Base-by-base conservation (phyloP, 345 rosid species). In the Lepidium africanum region DNA sequence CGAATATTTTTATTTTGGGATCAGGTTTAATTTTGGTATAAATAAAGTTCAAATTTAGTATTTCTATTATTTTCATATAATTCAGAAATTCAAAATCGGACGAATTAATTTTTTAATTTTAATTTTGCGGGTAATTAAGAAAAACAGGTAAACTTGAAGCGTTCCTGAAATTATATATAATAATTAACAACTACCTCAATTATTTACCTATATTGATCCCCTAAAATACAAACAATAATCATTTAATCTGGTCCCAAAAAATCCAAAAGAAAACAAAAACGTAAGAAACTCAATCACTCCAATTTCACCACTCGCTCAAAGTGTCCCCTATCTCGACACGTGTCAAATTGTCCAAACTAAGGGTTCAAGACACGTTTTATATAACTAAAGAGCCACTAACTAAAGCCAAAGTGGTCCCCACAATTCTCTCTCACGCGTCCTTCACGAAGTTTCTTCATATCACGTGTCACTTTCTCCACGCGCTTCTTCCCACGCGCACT, bases 401-500 rank as follows among this genome's bases (percentile, higher is more conserved):
- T 30, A 62, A 41, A 46, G 41, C 9, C 15, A 53, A 35, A 23
- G 63, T 67, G 63, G 73, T 15, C 67, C 77, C 72, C 73, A 66
- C 59, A 5, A 0, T 27, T 27, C 32, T 30, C 33, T 30, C 33
- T 30, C 78, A 67, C 64, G 60, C 74, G 59, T 54, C 69, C 30
- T n/a, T 61, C 78, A 74, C 73, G 65, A 43, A 37, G 68, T 66
- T 58, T 36, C 63, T 65, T 46, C 59, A 11, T 11, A 66, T 59
- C 67, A 73, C 73, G 77, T 67, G 77, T 67, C 72, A 30, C 10
- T 51, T 21, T 23, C 9, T 13, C 14, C 73, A 74, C 78, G 73
- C 78, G 58, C 47, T 45, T 52, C 3, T 4, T 4, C 5, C 3
- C 0, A 1, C 0, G 52, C 70, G 78, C 70, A 65, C 55, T 30